Conservation (phyloP, 169 alveolate species). For the Plasmodium knowlesi region DNA sequence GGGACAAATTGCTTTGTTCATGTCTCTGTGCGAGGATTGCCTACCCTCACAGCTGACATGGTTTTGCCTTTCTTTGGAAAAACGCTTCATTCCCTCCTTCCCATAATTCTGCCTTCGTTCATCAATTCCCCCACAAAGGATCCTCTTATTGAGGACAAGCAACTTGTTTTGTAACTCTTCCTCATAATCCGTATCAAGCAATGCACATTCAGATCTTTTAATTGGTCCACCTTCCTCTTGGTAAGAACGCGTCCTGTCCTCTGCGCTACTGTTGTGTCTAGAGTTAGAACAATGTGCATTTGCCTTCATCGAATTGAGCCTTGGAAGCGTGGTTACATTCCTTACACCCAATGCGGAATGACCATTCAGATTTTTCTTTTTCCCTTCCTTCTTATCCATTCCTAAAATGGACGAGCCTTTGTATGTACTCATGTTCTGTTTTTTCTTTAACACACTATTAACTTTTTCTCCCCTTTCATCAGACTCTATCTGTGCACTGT, state of each 20-base stretch:
- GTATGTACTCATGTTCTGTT: not conserved
- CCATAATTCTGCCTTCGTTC: not conserved
- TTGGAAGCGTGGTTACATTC: not conserved
- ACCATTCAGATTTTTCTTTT: not conserved
- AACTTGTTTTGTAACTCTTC: conserved; percentile 49
- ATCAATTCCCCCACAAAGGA: not conserved
- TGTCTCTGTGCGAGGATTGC: not conserved
- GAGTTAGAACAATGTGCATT: not conserved
- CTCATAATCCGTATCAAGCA: not conserved
- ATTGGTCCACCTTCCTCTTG: not conserved
- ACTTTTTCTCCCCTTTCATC: not conserved
- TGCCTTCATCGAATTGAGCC: not conserved
- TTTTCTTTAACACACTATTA: not conserved
- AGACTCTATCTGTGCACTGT: not conserved
- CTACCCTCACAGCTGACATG: not conserved
- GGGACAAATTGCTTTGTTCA: not conserved
- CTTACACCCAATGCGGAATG: not conserved
- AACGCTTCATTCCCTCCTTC: not conserved
- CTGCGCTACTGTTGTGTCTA: not conserved
- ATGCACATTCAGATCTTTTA: conserved; percentile 4
- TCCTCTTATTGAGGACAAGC: conserved; percentile 31
- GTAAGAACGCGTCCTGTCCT: not conserved
- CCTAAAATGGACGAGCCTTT: not conserved
- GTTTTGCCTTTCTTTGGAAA: not conserved
- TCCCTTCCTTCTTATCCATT: not conserved